phyloP scores from a whole-genome alignment of 169 alveolate species.

The Plasmodium sp. region DNA sequence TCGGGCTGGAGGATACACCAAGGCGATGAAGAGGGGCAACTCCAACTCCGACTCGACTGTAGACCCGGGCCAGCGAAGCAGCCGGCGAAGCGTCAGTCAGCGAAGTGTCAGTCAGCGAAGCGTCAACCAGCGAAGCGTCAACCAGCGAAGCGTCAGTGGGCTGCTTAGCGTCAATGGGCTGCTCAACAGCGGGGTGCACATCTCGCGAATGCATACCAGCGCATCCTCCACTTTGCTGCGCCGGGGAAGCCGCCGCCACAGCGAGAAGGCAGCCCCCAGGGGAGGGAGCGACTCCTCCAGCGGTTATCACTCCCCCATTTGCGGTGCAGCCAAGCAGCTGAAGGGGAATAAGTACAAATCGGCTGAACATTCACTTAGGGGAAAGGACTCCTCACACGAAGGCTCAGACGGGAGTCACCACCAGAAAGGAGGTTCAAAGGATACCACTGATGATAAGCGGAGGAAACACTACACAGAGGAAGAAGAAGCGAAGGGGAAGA shows the following conservation, averaged over 20 bases:
- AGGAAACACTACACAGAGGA: background rate
- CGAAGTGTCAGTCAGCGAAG: too few relatives aligned
- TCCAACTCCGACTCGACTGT: slow-evolving; percentile 8
- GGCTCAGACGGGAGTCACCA: background rate
- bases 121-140: too few relatives aligned
- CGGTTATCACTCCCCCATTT: background rate
- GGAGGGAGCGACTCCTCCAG: background rate
- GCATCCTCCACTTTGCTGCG: background rate
- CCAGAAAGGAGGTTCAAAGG: background rate
- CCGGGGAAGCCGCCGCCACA: background rate
- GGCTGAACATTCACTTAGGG: background rate
- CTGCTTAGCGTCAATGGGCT: too few relatives aligned
- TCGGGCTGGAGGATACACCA: background rate
- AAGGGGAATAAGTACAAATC: background rate
- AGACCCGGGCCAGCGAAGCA: slow-evolving; percentile 10
- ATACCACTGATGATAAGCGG: background rate
- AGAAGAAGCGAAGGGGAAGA: background rate
- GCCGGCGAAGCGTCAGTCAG: background rate
- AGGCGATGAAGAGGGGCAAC: background rate
- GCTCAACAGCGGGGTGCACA: background rate
- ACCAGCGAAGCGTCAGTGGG: too few relatives aligned
- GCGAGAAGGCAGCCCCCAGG: background rate
- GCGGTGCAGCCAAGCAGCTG: background rate
- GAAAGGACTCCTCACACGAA: background rate
- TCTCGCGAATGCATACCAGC: background rate